These are phyloP conservation scores for Zymoseptoria pseudotritici DNA, from an alignment of 2,329 filamentous ascomycete genomes.

Conservation along the genomic window DNA sequence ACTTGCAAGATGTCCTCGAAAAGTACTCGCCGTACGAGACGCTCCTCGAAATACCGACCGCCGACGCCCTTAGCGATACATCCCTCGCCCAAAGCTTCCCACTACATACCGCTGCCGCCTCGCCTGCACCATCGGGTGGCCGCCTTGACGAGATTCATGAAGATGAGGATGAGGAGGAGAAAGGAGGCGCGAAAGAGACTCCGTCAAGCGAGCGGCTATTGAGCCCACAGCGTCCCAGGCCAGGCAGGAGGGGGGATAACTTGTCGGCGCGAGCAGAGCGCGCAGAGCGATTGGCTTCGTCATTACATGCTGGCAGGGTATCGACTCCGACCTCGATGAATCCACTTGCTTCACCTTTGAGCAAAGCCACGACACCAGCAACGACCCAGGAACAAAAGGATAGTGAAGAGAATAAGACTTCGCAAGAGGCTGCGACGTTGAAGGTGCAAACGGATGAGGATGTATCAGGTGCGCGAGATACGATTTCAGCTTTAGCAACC, in stretches of 20 bases:
- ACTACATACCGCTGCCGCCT: conserved; percentile 78
- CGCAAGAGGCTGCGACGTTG: background rate
- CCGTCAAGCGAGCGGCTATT: conserved; percentile 11
- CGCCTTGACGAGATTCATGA: conserved; percentile 90
- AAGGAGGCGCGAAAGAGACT: background rate
- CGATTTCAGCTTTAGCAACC: background rate
- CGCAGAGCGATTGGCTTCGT: conserved; percentile 16
- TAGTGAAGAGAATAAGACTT: background rate
- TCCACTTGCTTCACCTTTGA: background rate
- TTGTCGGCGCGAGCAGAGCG: conserved; percentile 13
- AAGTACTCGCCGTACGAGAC: conserved; percentile 81
- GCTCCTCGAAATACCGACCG: conserved; percentile 64
- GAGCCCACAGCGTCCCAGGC: conserved; percentile 19
- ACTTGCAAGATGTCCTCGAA: conserved; percentile 55
- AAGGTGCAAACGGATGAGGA: background rate
- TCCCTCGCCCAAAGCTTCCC: conserved; percentile 83
- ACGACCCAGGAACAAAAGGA: background rate
- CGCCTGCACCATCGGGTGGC: conserved; percentile 63
- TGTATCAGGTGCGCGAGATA: background rate
- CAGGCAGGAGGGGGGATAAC: conserved; percentile 22
- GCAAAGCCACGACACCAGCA: background rate
- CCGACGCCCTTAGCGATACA: conserved; percentile 78
- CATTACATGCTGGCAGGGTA: conserved; percentile 12
- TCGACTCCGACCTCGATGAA: background rate
- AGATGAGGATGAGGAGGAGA: conserved; percentile 65